Evolutionary conservation across 495 filamentous ascomycete genomes (phyloP), one percentile per base, ranked within the genome.

Genomic region (Talaromyces stipitatus): DNA sequence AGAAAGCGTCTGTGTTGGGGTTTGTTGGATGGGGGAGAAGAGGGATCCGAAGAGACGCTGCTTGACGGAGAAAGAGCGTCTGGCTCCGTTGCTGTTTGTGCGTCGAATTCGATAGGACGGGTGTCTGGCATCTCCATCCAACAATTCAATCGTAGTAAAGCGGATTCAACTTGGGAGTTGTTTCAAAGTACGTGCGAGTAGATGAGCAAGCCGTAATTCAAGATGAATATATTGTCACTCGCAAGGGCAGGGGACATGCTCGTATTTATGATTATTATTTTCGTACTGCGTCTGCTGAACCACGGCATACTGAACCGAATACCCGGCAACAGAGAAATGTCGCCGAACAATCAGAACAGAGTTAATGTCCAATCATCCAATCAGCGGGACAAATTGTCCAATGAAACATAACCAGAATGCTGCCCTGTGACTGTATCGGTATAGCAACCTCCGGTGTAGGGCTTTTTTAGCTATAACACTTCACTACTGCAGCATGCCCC

Each of bases 41-140:
- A 27, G 4, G 12, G 14, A 24, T 38, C 33, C 16, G 54, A 55
- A 12, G 54, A 55, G 7, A 55, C 16, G 38, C 20, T 55, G 24
- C 32, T 43, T 10, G 54, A 43, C 20, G 38, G 54, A 1, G 54
- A 26, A 33, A 55, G 54, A 4, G 20, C 18, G 54, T 55, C 54
- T 1, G 20, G 54, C 8, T 45, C 46, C 11, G 12, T 43, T 55
- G 54, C 32, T 32, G 38, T 20, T 28, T 55, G 53, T 45, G 14
- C 23, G 23, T 55, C 20, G 16, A 36, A 55, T 10, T 55, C 36
- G 26, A 55, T 22, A 3, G 54, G 54, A 46, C 10, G 54, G 36
- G 32, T 46, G 54, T 55, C 54, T 26, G 54, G 36, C 54, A 55
- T 55, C 22, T 55, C 54, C 54, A 55, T 45, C 38, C 54, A 45